Evolutionary conservation across 2,329 filamentous ascomycete genomes (phyloP), one percentile per base, ranked within the genome.

Genomic region (Aspergillus felis): DNA sequence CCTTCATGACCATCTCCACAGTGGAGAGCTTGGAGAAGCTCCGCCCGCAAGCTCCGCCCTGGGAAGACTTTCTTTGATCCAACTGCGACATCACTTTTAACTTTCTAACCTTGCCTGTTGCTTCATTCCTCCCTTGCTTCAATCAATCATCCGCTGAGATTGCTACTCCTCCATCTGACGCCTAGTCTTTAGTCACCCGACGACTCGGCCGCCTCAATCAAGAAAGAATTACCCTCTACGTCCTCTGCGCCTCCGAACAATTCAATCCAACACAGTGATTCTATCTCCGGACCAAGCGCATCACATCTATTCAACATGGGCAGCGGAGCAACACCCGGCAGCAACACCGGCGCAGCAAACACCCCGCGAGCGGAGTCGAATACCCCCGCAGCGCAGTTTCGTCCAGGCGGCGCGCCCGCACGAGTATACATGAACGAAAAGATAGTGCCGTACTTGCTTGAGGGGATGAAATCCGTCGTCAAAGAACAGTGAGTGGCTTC

Each of bases 381-480:
- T 76, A n/a, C 81, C 9, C 87, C 71, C 51, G 24, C 86, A 6
- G 48, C 59, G n/a, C 82, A 87, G 67, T 81, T 85, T 14, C 80
- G 83, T 1, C 74, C 81, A 1, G 86, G 90, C 66, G 88, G 88
- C 50, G 88, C 88, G 24, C 85, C 87, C 0, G 85, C 85, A 4
- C 82, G 89, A 48, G 82, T 84, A 66, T 92, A 91, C 70, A 74
- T 92, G 64, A 91, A 91, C 68, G 80, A 82, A 51, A 89, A 86
- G 65, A 82, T 92, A 44, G 89, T 87, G 0, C 84, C 84, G 0
- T 81, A 83, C 27, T 68, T 92, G 57, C 75, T 91, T 42, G 88
- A 91, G 66, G 89, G 88, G 25, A 89, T 92, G 87, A 91, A 91
- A 76, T 74, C 82, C 55, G 71, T 92, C 59, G 87, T 87, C 4